Base-by-base conservation (phyloP, 192 early-diverging fungal genomes). In the Backusella liffmaniae region DNA sequence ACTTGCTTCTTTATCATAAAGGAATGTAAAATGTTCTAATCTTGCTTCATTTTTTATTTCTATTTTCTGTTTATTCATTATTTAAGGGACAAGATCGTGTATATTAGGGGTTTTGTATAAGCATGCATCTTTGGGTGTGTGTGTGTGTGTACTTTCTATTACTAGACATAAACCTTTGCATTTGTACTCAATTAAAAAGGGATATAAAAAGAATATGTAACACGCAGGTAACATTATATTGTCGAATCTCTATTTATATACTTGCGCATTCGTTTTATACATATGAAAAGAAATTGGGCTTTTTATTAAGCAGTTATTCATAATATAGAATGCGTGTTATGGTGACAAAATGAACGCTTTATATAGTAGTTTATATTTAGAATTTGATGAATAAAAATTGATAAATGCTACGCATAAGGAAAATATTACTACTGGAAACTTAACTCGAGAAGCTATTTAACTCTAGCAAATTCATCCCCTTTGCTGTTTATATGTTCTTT, bases 191-290 rank as follows among this genome's bases (percentile, higher is more conserved):
- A 29, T 62, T 62, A 49, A 49, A 49, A 49, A 49, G 4, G 15
- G 16, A 49, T 62, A 62, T 21, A 62, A 62, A 62, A 62, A 62
- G 56, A 62, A 62, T 5, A 62, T 62, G 56, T 62, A 62, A 62
- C 56, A 62, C 56, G 21, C 56, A 62, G 56, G 56, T 62, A 62
- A 62, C 56, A 62, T 62, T 62, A 29, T 62, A 10, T 62, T 26
- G 26, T 62, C 29, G 56, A 13, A 29, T 13, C 56, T 62, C 21
- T 59, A 59, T 29, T 59, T 62, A 29, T 62, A 62, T 62, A 62
- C 10, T 29, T 62, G 26, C 26, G 9, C 26, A 62, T 62, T 1
- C 26, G 3, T 62, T 62, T 29, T 62, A 29, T 29, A 29, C 10
- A 59, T 23, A 62, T 29, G 56, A 62, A 62, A 62, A 62, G 12